Percentiles rank a stretch among this genome's conserved stretches.
Conservation (phyloP, 345 rosid genomes). For the Psidium guajava region DNA sequence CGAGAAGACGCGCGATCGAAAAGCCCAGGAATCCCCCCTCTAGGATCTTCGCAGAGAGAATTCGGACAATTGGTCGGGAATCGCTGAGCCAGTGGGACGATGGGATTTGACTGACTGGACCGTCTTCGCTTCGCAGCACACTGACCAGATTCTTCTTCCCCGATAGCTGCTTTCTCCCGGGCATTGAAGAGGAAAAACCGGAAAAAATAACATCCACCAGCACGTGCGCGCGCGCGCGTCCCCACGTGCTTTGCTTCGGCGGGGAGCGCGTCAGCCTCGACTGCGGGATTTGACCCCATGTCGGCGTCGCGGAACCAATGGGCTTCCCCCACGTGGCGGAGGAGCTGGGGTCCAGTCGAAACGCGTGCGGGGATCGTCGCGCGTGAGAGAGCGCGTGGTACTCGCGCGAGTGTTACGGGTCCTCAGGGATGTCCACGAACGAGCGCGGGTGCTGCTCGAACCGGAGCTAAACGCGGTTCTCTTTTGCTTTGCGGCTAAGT, state of each 20-base stretch:
- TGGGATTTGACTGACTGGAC: too few species aligned
- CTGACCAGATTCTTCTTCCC: background rate
- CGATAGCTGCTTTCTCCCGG: background rate
- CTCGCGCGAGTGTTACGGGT: background rate
- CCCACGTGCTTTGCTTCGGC: background rate
- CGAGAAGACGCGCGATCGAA: background rate
- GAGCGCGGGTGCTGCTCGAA: background rate
- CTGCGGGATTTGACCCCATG: background rate
- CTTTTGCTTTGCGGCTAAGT: background rate
- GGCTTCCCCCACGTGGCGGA: background rate
- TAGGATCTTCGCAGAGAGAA: too few species aligned
- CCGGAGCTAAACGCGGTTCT: background rate
- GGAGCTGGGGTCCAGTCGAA: background rate
- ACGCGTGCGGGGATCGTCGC: background rate
- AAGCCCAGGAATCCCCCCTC: too few species aligned
- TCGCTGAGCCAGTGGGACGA: background rate
- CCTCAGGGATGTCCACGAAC: background rate
- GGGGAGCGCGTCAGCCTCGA: background rate
- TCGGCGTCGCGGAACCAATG: background rate
- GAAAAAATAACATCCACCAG: too few species aligned
- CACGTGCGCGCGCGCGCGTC: background rate
- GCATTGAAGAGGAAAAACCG: too few species aligned
- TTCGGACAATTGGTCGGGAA: background rate
- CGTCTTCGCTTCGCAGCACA: too few species aligned
- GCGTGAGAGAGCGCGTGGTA: background rate